Conservation (phyloP, 2,329 filamentous ascomycete genomes). For the Dactylellina cionopaga region DNA sequence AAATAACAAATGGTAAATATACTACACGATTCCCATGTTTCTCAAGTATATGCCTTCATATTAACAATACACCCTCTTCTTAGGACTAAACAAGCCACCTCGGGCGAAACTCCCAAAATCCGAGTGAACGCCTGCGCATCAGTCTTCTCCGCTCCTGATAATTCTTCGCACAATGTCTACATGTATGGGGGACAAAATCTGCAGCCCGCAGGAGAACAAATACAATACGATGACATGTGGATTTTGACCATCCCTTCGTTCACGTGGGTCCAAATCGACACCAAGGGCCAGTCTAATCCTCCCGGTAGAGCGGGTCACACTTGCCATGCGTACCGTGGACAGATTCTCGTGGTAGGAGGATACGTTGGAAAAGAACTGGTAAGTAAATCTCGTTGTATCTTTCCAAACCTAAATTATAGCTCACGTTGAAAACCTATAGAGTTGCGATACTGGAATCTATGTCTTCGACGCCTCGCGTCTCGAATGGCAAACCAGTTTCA, state of each 20-base stretch:
- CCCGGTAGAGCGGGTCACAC: slow-evolving; percentile 76
- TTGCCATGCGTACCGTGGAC: slow-evolving; percentile 80
- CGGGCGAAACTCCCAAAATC: slow-evolving; percentile 68
- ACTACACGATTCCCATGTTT: not conserved
- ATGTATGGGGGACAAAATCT: slow-evolving; percentile 81
- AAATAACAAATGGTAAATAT: slow-evolving; percentile 72
- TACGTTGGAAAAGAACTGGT: slow-evolving; percentile 67
- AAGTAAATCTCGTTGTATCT: no score
- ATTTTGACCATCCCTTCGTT: slow-evolving; percentile 82
- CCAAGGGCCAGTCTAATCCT: slow-evolving; percentile 63
- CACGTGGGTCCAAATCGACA: slow-evolving; percentile 76
- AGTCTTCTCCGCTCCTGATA: slow-evolving; percentile 76
- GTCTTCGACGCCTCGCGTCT: slow-evolving; percentile 79
- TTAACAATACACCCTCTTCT: not conserved
- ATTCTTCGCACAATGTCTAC: slow-evolving; percentile 79
- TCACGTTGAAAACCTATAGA: slow-evolving; percentile 53
- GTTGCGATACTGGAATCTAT: slow-evolving; percentile 76
- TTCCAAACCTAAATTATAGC: not conserved
- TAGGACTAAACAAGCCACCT: slow-evolving; percentile 70
- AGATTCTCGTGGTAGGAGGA: slow-evolving; percentile 82
- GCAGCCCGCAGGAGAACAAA: slow-evolving; percentile 69
- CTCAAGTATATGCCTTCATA: not conserved
- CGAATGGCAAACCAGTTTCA: slow-evolving; percentile 76
- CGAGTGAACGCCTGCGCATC: slow-evolving; percentile 76
- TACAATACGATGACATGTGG: slow-evolving; percentile 78